A percentile compares a stretch with the other conserved stretches of the same genome.
Conservation (phyloP, 2,329 filamentous ascomycete species). For the Aspergillaceae sp. region DNA sequence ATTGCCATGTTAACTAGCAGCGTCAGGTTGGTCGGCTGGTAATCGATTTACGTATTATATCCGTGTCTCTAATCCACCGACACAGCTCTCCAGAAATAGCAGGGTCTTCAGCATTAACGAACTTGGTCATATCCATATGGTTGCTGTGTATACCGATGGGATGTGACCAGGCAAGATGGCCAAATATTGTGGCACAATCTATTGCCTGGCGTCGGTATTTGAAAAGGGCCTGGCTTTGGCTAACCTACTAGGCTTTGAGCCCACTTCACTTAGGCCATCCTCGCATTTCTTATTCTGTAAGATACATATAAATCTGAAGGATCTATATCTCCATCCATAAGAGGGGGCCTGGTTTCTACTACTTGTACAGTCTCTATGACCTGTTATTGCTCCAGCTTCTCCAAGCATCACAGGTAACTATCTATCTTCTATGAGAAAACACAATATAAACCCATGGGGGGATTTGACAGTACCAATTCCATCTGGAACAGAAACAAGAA, state of each 20-base stretch:
- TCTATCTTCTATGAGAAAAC: too few species aligned
- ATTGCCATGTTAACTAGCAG: not conserved
- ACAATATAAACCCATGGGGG: too few species aligned
- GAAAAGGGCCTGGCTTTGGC: not conserved
- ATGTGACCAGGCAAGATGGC: conserved; percentile 23
- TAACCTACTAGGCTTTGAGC: conserved; percentile 1
- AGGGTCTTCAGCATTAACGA: conserved; percentile 5
- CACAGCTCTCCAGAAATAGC: conserved; percentile 1
- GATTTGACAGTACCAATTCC: too few species aligned
- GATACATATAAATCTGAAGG: too few species aligned
- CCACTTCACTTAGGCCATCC: too few species aligned
- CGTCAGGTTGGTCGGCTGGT: not conserved
- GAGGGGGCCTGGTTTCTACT: too few species aligned
- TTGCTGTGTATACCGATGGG: conserved; percentile 18
- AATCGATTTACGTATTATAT: conserved; percentile 3
- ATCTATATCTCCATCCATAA: too few species aligned
- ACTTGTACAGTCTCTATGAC: too few species aligned
- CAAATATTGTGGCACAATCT: conserved; percentile 10
- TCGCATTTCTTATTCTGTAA: too few species aligned
- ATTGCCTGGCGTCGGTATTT: not conserved
- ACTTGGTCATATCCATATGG: conserved; percentile 17
- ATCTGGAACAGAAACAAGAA: too few species aligned
- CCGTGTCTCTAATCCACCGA: conserved; percentile 1
- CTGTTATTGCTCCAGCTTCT: too few species aligned
- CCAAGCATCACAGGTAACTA: too few species aligned